Percentiles rank a stretch among this genome's conserved stretches.
Evolutionary conservation across 306 rosid species (phyloP).

Genomic region (Acacia crassicarpa): DNA sequence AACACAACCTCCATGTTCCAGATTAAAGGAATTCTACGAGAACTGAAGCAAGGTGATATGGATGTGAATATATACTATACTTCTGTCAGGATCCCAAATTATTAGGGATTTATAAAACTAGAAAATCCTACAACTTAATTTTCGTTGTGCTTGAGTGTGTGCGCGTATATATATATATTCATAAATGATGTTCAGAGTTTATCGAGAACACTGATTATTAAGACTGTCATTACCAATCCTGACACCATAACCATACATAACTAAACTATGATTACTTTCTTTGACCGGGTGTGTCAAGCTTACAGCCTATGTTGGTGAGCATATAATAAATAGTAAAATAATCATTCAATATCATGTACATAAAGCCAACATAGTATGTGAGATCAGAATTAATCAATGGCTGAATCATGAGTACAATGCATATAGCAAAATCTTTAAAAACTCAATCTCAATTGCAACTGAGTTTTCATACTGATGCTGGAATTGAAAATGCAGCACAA

Average conservation of each 20-base stretch:
- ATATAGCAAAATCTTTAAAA: constrained; percentile 13
- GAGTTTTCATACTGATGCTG: constrained; percentile 5
- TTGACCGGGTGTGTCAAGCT: not conserved
- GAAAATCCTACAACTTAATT: not conserved
- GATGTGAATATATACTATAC: not conserved
- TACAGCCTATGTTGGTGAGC: not conserved
- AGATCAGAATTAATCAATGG: constrained; percentile 5
- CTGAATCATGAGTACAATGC: not conserved
- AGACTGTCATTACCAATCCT: not conserved
- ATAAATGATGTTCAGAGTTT: not conserved
- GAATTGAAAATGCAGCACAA: constrained; percentile 15
- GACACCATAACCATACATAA: not conserved
- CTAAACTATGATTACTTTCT: not conserved
- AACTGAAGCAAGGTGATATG: not conserved
- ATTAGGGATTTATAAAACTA: not conserved
- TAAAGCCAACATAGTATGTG: not conserved
- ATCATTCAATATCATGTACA: constrained; percentile 7
- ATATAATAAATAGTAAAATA: constrained; percentile 2
- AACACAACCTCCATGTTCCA: not conserved
- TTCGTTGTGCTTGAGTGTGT: not conserved
- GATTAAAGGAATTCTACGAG: not conserved
- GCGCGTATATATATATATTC: not conserved
- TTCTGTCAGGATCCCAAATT: not conserved
- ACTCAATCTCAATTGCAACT: constrained; percentile 12
- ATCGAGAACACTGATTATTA: not conserved